Conservation (phyloP, 805 yeast species). For the Metschnikowia lochheadii region DNA sequence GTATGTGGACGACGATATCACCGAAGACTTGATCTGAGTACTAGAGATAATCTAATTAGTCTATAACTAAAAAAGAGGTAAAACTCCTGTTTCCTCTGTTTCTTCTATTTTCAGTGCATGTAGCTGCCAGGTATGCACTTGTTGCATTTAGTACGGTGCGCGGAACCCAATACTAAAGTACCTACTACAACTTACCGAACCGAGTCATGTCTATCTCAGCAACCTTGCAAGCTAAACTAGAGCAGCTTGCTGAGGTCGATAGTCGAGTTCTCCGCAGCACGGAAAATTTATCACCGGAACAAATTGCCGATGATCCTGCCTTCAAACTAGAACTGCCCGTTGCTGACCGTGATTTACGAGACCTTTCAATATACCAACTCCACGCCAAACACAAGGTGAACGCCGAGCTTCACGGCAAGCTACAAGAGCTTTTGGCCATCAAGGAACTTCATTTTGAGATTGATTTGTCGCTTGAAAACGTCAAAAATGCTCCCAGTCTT, state of each 20-base stretch:
- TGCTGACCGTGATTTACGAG: constrained; percentile 1
- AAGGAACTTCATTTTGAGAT: constrained; percentile 25
- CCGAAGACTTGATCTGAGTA: constrained; percentile 34
- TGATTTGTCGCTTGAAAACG: constrained; percentile 12
- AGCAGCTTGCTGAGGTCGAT: not conserved
- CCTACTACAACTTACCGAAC: not conserved
- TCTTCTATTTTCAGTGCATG: not conserved
- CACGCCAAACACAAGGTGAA: constrained; percentile 13
- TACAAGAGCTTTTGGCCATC: constrained; percentile 27
- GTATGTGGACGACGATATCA: constrained; percentile 40
- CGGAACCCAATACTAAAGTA: not conserved
- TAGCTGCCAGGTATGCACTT: not conserved
- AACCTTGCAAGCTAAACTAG: constrained; percentile 3
- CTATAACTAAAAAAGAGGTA: not conserved
- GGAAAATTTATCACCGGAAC: not conserved
- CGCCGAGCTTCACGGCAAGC: constrained; percentile 11
- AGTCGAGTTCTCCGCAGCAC: not conserved
- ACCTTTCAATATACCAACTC: constrained; percentile 12
- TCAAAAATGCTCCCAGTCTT: constrained; percentile 4
- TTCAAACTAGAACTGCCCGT: constrained; percentile 1
- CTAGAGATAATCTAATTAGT: not conserved
- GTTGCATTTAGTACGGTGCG: not conserved
- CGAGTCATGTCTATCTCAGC: constrained; percentile 10
- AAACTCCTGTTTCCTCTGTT: not conserved
- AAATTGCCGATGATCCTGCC: constrained; percentile 3